Percentiles rank a stretch among this genome's conserved stretches.
Conservation (phyloP, 352 stramenopile genomes). For the Phytophthora agathidicida region DNA sequence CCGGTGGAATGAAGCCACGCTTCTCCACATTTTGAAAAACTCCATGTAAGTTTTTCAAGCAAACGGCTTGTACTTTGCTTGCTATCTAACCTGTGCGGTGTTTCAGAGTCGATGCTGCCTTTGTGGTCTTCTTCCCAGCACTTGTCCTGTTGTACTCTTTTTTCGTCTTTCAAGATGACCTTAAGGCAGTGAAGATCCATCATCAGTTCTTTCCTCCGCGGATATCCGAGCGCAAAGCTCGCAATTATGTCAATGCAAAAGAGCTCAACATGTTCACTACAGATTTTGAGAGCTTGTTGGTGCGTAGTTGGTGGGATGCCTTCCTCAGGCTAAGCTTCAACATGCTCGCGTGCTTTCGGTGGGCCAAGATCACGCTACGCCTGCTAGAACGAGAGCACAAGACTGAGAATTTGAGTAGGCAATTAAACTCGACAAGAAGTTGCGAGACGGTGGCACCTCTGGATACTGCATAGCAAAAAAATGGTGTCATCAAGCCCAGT, state of each 20-base stretch:
- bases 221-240: slow-evolving; percentile 38
- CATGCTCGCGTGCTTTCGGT: slow-evolving; percentile 35
- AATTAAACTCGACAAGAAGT: neutral
- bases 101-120: slow-evolving; percentile 45
- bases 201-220: slow-evolving; percentile 46
- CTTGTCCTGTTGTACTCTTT: slow-evolving; percentile 37
- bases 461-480: too few species aligned
- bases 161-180: slow-evolving; percentile 37
- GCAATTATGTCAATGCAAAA: slow-evolving; percentile 33
- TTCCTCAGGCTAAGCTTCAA: slow-evolving; percentile 41
- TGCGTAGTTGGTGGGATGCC: slow-evolving; percentile 12
- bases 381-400: slow-evolving; percentile 14
- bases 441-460: slow-evolving; percentile 11
- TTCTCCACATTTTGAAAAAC: slow-evolving; percentile 44
- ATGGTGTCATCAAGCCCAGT: too few species aligned
- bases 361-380: slow-evolving; percentile 27
- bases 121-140: slow-evolving; percentile 46
- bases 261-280: slow-evolving; percentile 47
- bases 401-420: too few species aligned
- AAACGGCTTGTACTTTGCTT: neutral
- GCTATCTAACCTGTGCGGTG: too few species aligned
- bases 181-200: slow-evolving; percentile 36
- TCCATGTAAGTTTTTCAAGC: slow-evolving; percentile 33
- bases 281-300: slow-evolving; percentile 34
- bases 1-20: slow-evolving; percentile 31